Evolutionary conservation across 352 stramenopile species (phyloP), one percentile per base, ranked within the genome.

Genomic region (Globisporangium cystogenes): DNA sequence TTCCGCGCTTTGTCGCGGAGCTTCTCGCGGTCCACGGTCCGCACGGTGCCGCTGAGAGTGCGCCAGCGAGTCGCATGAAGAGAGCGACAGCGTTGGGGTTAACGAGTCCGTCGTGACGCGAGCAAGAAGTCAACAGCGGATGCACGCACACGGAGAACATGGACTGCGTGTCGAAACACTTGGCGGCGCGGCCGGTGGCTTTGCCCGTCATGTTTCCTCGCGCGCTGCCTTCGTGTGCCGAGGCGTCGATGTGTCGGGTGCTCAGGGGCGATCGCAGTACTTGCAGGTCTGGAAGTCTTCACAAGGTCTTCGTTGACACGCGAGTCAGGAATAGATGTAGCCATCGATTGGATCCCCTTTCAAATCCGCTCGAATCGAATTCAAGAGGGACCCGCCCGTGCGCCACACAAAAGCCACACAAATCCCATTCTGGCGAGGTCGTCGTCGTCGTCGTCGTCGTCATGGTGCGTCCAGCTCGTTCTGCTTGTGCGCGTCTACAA

Each of bases 1-100:
- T 75, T 64, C 5, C 72, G 67, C 24, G 78, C 81, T 40, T 86
- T 86, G 51, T 86, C 78, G 37, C 78, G 70, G 18, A 92, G 72
- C 46, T 77, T 72, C 44, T 88, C 78, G 27, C 72, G 76, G 58
- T 88, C 74, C 47, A 88, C 65, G 0, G 81, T 86, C 11, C 74
- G 69, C 29, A 84, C 55, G 0, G 81, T 83, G 4, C 29, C 65
- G 49, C 71, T 81, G 42, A 3, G 33, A 40, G 23, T n/a, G 14
- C 8, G 27, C 5, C 11, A 12, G 8, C 3, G 5, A 33, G 40
- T 21, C 3, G 10, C 7, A 16, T 42, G 2, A 35, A 23, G 20
- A 35, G 8, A 35, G 33, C 14, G 12, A 3, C 14, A 12, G 4
- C 8, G 15, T 5, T 4, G 4, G 4, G 3, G 33, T 39, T 18